Conservation (phyloP, 2,329 filamentous ascomycete genomes). For the Microcyclospora tardicrescens region DNA sequence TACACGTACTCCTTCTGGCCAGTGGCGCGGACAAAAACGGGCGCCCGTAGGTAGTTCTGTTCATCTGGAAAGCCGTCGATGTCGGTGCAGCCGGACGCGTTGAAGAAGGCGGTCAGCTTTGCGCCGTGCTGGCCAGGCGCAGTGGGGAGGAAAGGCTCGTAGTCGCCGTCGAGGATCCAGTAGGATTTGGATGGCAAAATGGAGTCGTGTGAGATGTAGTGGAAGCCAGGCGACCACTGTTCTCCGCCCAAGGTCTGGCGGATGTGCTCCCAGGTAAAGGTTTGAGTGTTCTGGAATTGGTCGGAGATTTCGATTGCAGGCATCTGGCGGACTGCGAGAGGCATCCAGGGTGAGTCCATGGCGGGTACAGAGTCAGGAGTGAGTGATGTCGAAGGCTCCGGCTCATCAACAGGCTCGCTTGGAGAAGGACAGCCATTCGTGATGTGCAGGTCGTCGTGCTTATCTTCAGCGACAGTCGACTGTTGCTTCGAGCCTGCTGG, state of each 20-base stretch:
- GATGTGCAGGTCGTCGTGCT: not conserved
- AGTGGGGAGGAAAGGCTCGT: slow-evolving; percentile 31
- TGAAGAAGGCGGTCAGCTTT: slow-evolving; percentile 35
- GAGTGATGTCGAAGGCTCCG: not conserved
- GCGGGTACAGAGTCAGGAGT: not conserved
- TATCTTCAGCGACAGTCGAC: not conserved
- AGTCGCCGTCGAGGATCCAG: slow-evolving; percentile 26
- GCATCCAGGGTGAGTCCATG: slow-evolving; percentile 21
- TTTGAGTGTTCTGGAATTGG: slow-evolving; percentile 11
- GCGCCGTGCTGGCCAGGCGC: slow-evolving; percentile 32
- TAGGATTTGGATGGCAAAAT: slow-evolving; percentile 26
- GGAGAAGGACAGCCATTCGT: no score
- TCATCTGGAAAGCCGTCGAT: slow-evolving; percentile 3
- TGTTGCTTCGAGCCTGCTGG: not conserved
- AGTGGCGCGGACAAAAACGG: slow-evolving; percentile 27
- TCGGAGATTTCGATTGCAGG: slow-evolving; percentile 2
- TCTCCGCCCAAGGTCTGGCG: slow-evolving; percentile 24
- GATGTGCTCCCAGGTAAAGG: slow-evolving; percentile 29
- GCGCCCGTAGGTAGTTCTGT: slow-evolving; percentile 25
- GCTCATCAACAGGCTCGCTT: not conserved
- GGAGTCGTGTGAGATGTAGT: slow-evolving; percentile 20
- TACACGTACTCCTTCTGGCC: slow-evolving; percentile 25
- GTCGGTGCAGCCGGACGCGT: slow-evolving; percentile 8
- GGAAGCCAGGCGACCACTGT: slow-evolving; percentile 29
- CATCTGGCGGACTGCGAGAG: slow-evolving; percentile 25